phyloP scores from a whole-genome alignment of 2,329 filamentous ascomycete genomes.

The Alternaria sp. region DNA sequence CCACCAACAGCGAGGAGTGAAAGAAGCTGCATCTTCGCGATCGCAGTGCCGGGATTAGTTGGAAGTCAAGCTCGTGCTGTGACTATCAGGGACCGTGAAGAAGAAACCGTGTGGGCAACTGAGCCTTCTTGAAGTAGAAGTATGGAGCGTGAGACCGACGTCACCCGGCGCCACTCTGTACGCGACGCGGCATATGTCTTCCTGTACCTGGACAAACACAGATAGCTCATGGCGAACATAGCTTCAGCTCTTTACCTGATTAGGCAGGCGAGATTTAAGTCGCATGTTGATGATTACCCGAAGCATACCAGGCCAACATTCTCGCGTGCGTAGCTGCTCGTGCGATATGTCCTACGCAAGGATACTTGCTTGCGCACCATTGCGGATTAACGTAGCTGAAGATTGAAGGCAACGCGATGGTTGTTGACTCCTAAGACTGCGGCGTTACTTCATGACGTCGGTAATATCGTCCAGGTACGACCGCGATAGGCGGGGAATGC shows the following conservation, averaged over 20 bases:
- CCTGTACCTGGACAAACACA: slow-evolving; percentile 15
- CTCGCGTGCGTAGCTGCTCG: background rate
- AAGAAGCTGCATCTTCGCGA: slow-evolving; percentile 41
- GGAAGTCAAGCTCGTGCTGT: slow-evolving; percentile 10
- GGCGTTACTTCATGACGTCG: background rate
- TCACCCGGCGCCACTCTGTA: slow-evolving; percentile 17
- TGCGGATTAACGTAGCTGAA: background rate
- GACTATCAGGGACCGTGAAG: slow-evolving; percentile 12
- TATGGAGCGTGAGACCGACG: slow-evolving; percentile 10
- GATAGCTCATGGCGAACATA: slow-evolving; percentile 17
- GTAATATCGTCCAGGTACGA: slow-evolving; percentile 5
- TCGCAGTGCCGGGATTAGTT: slow-evolving; percentile 2
- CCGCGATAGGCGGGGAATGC: background rate
- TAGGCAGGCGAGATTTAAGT: slow-evolving; percentile 23
- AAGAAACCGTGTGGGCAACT: slow-evolving; percentile 1
- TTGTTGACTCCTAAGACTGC: background rate
- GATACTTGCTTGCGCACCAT: background rate
- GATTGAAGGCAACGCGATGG: background rate
- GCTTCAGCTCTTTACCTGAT: slow-evolving; percentile 17
- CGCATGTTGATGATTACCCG: background rate
- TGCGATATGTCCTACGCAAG: background rate
- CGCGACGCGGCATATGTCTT: slow-evolving; percentile 13
- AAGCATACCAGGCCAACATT: background rate
- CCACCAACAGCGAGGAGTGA: slow-evolving; percentile 42
- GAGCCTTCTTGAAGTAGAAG: slow-evolving; percentile 11